Base-by-base conservation (phyloP, 2,329 filamentous ascomycete genomes). In the Tolypocladium nubicola region DNA sequence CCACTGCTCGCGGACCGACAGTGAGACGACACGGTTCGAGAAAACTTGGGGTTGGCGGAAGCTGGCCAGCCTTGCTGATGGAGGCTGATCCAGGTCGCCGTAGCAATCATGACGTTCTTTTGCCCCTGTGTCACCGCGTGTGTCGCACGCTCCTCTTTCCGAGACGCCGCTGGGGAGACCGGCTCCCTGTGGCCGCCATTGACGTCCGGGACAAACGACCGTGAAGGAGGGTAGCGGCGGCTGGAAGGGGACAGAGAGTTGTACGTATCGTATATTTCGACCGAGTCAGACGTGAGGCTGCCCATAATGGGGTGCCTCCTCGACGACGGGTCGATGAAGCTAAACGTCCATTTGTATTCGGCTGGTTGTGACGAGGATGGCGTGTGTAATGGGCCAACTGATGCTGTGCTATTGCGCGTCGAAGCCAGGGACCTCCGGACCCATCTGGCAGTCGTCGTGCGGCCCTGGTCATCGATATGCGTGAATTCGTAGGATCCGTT, bases 251-350 rank as follows among this genome's bases (percentile, higher is more conserved):
- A 79, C 35, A 84, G 73, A 0, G 80, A 79, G 5, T 76, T 81
- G 67, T 90, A 92, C 3, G 76, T 78, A 62, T 92, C 85, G 59
- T 84, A 81, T 53, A 93, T 81, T 54, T 89, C 84, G 37, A 93
- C 79, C 14, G 79, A 81, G 5, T 78, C 76, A 14, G 79, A 78
- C 4, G 81, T 85, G 50, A 93, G 76, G 2, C 79, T 83, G 1
- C 87, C 89, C 72, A 92, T 80, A 65, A 92, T 82, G 5, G 89
- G 88, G 66, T 93, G 89, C 14, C 86, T 82, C 39, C 87, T 78
- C 10, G 81, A 82, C 52, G 80, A 79, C 0, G 87, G 82, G 63
- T 88, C 83, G 64, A 93, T 85, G 60, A 90, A 83, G 72, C 87
- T 90, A 68, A 93, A 93, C 10, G 84, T 89, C 74, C 86, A 92